Base-by-base conservation (phyloP, 192 early-diverging fungal species). In the Linnemannia hyalina region DNA sequence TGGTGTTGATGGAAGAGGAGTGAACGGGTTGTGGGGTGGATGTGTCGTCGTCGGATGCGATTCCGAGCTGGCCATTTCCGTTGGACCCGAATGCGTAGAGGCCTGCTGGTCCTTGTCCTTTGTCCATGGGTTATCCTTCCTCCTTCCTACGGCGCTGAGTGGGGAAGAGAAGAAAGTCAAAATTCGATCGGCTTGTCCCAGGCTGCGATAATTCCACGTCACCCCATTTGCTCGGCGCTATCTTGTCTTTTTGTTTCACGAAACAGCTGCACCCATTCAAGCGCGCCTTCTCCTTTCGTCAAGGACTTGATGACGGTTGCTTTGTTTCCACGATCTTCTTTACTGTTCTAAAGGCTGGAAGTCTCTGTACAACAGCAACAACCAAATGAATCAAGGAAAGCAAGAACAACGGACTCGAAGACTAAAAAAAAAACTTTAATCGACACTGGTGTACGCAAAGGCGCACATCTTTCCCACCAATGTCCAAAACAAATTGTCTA, bases 51-150 rank as follows among this genome's bases (percentile, higher is more conserved):
- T 76, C 65, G 41, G 87, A 84, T 22, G 90, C 92, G 70, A 89
- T 85, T 1, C 92, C 93, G 41, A 95, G 90, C 87, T 95, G 95
- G 4, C 95, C 95, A 70, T 91, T 85, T 13, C 92, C 90, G 81
- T 95, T 94, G 38, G 93, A 94, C 6, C 94, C 93, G 78, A 90
- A 92, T 38, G 90, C 91, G 77, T 85, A 90, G 46, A 93, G 79
- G n/a, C 9, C 20, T 54, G 29, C 52, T 40, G 38, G 38, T 36
- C 44, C 70, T 40, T 65, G 55, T 76, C 60, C 57, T 70, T 70
- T 35, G 15, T 70, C n/a, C 38, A 38, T 70, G 20, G 36, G 38
- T 70, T 16, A 16, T 70, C 69, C 35, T 42, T 22, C 68, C 49
- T 52, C 38, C 38, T 52, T 52, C 2, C 18, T 52, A 49, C 47